Evolutionary conservation across 305 asterid genomes (phyloP).

Genomic region (Petunia hybrid): DNA sequence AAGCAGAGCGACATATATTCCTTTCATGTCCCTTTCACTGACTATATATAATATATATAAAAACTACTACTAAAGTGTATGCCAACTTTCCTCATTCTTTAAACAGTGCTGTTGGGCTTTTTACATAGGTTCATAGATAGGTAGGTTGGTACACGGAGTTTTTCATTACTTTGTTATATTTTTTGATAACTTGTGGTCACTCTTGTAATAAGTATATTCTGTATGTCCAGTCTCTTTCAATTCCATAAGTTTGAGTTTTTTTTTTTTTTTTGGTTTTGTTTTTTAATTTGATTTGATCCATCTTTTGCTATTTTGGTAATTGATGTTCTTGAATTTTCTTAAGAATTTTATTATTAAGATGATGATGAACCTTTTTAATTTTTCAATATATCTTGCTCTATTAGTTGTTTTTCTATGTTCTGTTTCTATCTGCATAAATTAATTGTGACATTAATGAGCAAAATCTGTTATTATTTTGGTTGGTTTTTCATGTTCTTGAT

Average conservation of each 20-base stretch:
- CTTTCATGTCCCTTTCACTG: not conserved
- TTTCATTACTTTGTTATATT: not conserved
- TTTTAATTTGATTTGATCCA: conserved; percentile 4
- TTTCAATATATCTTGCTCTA: too few species aligned
- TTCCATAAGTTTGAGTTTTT: not conserved
- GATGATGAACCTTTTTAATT: too few species aligned
- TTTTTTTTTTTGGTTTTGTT: not conserved
- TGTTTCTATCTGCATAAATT: not conserved
- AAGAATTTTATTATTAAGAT: not conserved
- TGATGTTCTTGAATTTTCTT: not conserved
- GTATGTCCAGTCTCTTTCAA: not conserved
- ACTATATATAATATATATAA: not conserved
- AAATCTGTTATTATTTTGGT: not conserved
- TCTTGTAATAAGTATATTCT: not conserved
- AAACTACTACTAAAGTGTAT: not conserved
- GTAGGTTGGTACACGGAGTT: not conserved
- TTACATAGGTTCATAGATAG: not conserved
- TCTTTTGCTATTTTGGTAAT: not conserved
- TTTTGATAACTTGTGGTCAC: not conserved
- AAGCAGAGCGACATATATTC: not conserved
- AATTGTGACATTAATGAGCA: not conserved
- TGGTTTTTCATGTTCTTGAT: not conserved
- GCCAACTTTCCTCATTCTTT: conserved; percentile 29
- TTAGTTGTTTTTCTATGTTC: not conserved
- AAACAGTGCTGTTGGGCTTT: conserved; percentile 4